These are phyloP conservation scores for Arthroderma uncinatum DNA, from an alignment of 2,329 filamentous ascomycete genomes.

Conservation along the genomic window DNA sequence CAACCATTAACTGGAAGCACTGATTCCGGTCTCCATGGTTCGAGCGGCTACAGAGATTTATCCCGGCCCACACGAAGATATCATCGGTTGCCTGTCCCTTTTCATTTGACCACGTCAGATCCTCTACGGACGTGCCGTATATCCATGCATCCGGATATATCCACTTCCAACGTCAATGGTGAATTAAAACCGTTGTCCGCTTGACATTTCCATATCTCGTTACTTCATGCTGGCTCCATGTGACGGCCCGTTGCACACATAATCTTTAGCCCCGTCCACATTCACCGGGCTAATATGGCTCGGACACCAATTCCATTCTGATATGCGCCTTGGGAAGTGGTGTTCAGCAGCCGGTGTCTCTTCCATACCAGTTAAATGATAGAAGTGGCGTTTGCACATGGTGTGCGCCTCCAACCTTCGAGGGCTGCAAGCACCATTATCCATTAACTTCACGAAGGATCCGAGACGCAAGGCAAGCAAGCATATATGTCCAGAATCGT, in stretches of 20 bases:
- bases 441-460: slow-evolving; percentile 1
- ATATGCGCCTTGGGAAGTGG: background rate
- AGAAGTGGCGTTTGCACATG: background rate
- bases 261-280: background rate
- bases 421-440: background rate
- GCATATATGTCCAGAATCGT: background rate
- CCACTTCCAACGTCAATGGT: background rate
- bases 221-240: background rate
- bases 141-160: background rate
- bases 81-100: background rate
- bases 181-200: background rate
- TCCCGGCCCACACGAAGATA: background rate
- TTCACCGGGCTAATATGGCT: background rate
- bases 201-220: background rate
- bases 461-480: background rate
- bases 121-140: background rate
- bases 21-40: background rate
- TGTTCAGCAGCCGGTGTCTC: background rate
- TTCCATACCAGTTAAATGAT: background rate
- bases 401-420: too few species aligned
- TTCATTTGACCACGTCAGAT: slow-evolving; percentile 2
- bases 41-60: background rate
- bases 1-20: background rate
- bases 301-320: background rate
- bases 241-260: background rate